phyloP scores from a whole-genome alignment of 176 grass and related monocot species.

The Phyllostachys edulis region DNA sequence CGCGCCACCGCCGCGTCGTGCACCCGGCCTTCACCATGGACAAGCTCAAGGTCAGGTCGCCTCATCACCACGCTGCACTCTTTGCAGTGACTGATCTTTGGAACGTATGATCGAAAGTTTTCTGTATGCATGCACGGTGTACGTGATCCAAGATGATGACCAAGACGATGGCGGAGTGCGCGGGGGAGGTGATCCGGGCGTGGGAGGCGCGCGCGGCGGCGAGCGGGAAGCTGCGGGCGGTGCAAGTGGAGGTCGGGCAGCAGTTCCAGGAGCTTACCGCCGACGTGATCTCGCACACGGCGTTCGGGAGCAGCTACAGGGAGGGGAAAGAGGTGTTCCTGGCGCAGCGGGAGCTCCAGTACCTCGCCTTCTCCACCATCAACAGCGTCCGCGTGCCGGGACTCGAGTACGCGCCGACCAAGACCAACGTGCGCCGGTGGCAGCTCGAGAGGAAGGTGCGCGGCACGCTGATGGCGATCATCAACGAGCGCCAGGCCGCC shows the following conservation, averaged over 20 bases:
- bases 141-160: conserved; percentile 37
- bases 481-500: conserved; percentile 13
- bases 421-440: conserved; percentile 42
- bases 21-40: conserved; percentile 77
- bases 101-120: too few relatives aligned
- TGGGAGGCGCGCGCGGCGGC: conserved; percentile 39
- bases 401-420: conserved; percentile 33
- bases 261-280: conserved; percentile 62
- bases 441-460: conserved; percentile 36
- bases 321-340: conserved; percentile 58
- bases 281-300: conserved; percentile 70
- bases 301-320: conserved; percentile 63
- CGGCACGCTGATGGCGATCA: conserved; percentile 45
- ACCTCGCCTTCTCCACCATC: conserved; percentile 33
- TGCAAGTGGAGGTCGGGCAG: conserved; percentile 39
- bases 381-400: conserved; percentile 30
- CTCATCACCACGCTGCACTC: neutral
- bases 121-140: too few relatives aligned
- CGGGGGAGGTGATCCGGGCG: conserved; percentile 34
- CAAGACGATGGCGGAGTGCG: conserved; percentile 45
- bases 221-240: neutral
- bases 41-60: conserved; percentile 54
- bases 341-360: conserved; percentile 56
- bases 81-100: neutral
- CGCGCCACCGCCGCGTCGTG: conserved; percentile 54